phyloP scores from a whole-genome alignment of 208 protist species.

The Naegleria lovaniensis region DNA sequence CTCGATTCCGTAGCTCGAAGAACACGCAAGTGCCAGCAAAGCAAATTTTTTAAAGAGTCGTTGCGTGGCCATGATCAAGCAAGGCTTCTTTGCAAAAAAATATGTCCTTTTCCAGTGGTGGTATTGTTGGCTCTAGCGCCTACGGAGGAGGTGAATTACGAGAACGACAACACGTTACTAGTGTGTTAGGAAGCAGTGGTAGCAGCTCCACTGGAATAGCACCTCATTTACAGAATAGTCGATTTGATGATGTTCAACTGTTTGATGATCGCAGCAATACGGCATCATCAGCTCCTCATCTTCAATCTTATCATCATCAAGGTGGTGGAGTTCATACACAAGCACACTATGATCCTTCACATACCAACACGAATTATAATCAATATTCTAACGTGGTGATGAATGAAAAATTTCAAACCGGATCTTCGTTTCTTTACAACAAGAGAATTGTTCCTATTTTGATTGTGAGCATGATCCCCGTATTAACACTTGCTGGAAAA shows the following conservation, averaged over 20 bases:
- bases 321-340: neutral
- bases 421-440: conserved; percentile 2
- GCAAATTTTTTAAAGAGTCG: neutral
- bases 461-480: neutral
- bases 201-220: neutral
- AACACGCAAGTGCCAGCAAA: neutral
- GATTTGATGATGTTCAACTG: neutral
- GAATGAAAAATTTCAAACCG: neutral
- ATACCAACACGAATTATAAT: too few relatives aligned
- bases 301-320: neutral
- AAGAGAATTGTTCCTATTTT: conserved; percentile 10
- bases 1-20: too few relatives aligned
- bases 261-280: neutral
- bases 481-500: conserved; percentile 9
- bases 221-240: neutral
- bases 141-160: neutral
- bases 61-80: too few relatives aligned
- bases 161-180: neutral
- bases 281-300: neutral
- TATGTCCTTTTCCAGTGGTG: neutral
- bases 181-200: too few relatives aligned
- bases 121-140: neutral
- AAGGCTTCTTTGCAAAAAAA: neutral
- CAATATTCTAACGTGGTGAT: neutral
- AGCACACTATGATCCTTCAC: neutral